Base-by-base conservation (phyloP, 2,329 filamentous ascomycete genomes). In the Neodidymelliopsis sp. region DNA sequence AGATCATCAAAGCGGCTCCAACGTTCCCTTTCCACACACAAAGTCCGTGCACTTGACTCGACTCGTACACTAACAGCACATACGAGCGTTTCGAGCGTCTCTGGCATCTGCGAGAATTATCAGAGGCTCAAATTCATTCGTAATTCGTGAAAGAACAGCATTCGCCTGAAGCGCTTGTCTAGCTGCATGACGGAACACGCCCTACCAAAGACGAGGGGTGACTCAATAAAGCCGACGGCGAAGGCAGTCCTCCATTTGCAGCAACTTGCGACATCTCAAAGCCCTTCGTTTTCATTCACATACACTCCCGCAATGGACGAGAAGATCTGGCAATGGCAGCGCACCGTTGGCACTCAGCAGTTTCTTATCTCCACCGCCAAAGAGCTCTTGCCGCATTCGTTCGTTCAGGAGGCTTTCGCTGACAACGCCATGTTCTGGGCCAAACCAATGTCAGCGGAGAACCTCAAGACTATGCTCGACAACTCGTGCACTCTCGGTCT, bases 401-500 rank as follows among this genome's bases (percentile, higher is more conserved):
- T 73, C 44, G 54, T 71, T 11, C 63, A 72, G 18, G 43, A 62
- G 22, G 62, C 60, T 15, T 70, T 67, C 18, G 65, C 49, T n/a
- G 57, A 52, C 15, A 46, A 62, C 4, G 63, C 53, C 15, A 57
- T 71, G 56, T 68, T 60, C 54, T 73, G 69, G 70, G 58, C 70
- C 9, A 55, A 60, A 15, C 59, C 67, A 0, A 50, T 68, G 6
- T 46, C 63, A 0, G 41, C 52, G 3, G 53, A 55, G 1, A 36
- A 49, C 20, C 49, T 65, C 23, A 44, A 56, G 4, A 56, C 54
- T 3, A 62, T 71, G 62, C 56, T 74, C 40, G 57, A 64, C 35
- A 69, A 69, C 39, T 69, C 65, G 4, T 67, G 65, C 44, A 69
- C 61, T 3, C 53, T 72, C n/a, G 71, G 63, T 6, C 33, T 73